Evolutionary conservation across 768 basidiomycete genomes (phyloP), one percentile per base, ranked within the genome.

Genomic region (Amanita subjunquillea): DNA sequence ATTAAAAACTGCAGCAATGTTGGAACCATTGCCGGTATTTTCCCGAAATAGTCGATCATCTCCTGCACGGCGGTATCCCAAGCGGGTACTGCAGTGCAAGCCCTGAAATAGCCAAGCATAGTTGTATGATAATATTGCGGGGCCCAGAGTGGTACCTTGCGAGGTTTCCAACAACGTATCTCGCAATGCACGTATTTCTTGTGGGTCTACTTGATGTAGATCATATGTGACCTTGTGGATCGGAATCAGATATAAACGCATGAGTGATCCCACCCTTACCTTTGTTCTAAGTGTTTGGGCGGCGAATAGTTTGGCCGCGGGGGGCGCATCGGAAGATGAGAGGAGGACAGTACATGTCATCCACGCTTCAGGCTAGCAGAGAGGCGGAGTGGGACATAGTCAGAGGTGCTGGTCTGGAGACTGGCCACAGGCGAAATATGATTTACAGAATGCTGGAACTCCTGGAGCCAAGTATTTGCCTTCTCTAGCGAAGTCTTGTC

Each of bases 361-460:
- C 96, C 96, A 99, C 60, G 96, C 94, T 69, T 96, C 91, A 67
- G 82, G 78, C 96, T 99, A 79, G 70, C 74, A 75, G 75, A 79
- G 73, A 64, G 68, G 73, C 71, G 72, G 70, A 72, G 71, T 74
- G 72, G 72, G 71, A 70, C 69, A 74, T 65, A 67, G 80, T 87
- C 75, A 86, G 83, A 84, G 74, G 75, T 68, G 74, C 67, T 69
- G 77, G 74, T 71, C 67, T 71, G 61, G 73, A 71, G 69, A 74
- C 68, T 75, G 77, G 73, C 81, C 78, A 80, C 69, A 80, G 77
- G 79, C 76, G 81, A 83, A 81, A 82, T 70, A 73, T 73, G 75
- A 87, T 82, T 87, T 84, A 97, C 95, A 75, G 91, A 94, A 76
- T 97, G 94, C 74, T 99, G 95, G 67, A 98, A 99, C 69, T 94